Evolutionary conservation across 805 yeast species (phyloP).

Genomic region (Ogataea glucozyma): DNA sequence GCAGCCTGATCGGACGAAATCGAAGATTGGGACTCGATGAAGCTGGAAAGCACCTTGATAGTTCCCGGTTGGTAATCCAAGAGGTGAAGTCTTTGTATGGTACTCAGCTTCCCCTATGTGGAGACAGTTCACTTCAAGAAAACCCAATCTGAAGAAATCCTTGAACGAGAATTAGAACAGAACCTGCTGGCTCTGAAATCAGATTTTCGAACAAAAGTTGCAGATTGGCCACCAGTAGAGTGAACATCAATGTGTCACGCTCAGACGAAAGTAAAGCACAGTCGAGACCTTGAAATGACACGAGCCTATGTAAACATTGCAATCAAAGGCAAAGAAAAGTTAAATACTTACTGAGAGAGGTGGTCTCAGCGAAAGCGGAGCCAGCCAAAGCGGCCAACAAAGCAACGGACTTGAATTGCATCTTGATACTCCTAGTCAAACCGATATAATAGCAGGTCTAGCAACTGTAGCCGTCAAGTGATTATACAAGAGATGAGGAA

Average conservation of each 20-base stretch:
- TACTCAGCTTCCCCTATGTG: no score
- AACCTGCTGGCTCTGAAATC: not conserved
- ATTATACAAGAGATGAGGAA: not conserved
- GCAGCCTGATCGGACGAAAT: not conserved
- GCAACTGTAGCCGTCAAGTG: conserved; percentile 1
- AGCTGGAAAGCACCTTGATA: no score
- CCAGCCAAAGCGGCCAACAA: conserved; percentile 48
- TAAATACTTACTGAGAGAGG: conserved; percentile 39
- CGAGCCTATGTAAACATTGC: no score
- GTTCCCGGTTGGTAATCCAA: no score
- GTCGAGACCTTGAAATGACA: no score
- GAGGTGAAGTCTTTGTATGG: no score
- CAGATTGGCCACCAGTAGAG: not conserved
- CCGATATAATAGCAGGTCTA: conserved; percentile 1
- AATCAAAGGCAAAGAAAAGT: not conserved
- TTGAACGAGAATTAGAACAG: no score
- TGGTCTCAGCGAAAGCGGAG: conserved; percentile 43
- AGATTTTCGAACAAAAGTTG: not conserved
- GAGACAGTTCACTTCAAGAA: no score
- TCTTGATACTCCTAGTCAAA: conserved; percentile 22
- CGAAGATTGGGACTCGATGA: no score
- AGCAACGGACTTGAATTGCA: conserved; percentile 59
- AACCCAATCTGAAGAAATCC: no score
- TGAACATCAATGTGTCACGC: no score
- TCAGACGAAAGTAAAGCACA: no score